These are phyloP conservation scores for Magnaporthales sp. DNA, from an alignment of 2,329 filamentous ascomycete genomes.

Conservation along the genomic window DNA sequence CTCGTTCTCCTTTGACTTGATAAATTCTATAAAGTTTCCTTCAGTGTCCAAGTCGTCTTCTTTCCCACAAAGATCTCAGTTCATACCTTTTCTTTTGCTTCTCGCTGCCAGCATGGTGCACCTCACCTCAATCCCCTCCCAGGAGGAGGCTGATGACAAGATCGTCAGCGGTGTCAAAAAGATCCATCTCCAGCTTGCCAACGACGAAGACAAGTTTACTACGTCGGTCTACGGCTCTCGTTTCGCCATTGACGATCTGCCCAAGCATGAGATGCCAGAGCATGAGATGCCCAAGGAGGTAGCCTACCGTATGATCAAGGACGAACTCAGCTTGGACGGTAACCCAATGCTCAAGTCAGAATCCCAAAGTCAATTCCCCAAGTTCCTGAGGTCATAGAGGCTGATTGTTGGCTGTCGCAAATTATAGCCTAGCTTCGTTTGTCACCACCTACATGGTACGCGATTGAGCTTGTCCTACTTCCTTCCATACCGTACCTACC, in stretches of 20 bases:
- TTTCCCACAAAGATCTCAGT: too few species aligned
- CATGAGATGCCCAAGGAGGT: slow-evolving; percentile 82
- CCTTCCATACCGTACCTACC: neutral
- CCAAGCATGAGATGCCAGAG: slow-evolving; percentile 80
- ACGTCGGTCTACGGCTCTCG: slow-evolving; percentile 81
- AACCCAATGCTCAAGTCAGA: slow-evolving; percentile 77
- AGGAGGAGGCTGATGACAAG: slow-evolving; percentile 17
- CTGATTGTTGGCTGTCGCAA: slow-evolving; percentile 7
- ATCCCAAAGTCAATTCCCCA: neutral
- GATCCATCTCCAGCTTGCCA: slow-evolving; percentile 37
- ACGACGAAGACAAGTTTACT: slow-evolving; percentile 52
- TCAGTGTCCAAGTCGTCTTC: too few species aligned
- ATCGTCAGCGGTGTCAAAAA: slow-evolving; percentile 29
- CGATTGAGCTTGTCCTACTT: neutral
- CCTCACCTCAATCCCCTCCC: slow-evolving; percentile 24
- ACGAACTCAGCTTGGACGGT: slow-evolving; percentile 84
- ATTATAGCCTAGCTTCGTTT: slow-evolving; percentile 70
- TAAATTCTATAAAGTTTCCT: too few species aligned
- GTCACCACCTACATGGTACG: slow-evolving; percentile 92
- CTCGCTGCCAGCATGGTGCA: slow-evolving; percentile 3
- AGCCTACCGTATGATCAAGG: slow-evolving; percentile 96
- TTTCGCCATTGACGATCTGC: slow-evolving; percentile 74
- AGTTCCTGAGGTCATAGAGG: neutral
- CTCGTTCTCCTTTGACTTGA: too few species aligned
- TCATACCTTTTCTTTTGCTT: neutral